Evolutionary conservation across 495 filamentous ascomycete genomes (phyloP).

Genomic region (Darksidea phi): DNA sequence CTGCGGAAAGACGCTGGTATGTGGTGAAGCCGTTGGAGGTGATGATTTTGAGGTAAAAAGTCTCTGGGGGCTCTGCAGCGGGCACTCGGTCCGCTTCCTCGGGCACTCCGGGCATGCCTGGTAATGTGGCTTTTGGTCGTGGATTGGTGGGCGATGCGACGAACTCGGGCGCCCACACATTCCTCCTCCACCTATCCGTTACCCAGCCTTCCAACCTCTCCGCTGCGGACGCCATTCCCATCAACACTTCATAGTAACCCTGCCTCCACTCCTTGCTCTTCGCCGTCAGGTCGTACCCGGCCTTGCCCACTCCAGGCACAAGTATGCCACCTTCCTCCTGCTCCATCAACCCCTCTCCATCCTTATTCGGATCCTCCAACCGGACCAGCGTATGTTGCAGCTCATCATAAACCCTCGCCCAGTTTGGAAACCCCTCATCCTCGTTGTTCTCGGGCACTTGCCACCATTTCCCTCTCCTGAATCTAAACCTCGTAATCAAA

Average conservation of each 20-base stretch:
- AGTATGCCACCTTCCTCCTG: constrained; percentile 57
- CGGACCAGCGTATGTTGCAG: constrained; percentile 52
- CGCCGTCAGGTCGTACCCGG: constrained; percentile 65
- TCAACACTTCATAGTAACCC: constrained; percentile 76
- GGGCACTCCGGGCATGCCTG: constrained; percentile 53
- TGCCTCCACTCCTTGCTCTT: constrained; percentile 80
- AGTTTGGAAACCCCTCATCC: constrained; percentile 57
- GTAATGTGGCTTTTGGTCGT: constrained; percentile 67
- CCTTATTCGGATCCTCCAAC: constrained; percentile 55
- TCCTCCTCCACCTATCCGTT: constrained; percentile 57
- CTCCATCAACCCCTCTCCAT: constrained; percentile 62
- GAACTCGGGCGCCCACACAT: constrained; percentile 63
- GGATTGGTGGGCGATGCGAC: constrained; percentile 82
- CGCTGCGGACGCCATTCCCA: constrained; percentile 70
- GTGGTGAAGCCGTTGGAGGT: constrained; percentile 72
- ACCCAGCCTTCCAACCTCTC: constrained; percentile 80
- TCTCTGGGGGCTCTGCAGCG: constrained; percentile 63
- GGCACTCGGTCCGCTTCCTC: constrained; percentile 67
- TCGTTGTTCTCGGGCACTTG: constrained; percentile 50
- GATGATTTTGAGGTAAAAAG: constrained; percentile 74
- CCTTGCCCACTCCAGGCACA: constrained; percentile 55
- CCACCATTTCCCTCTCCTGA: constrained; percentile 42
- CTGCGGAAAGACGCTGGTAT: constrained; percentile 72
- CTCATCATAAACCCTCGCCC: constrained; percentile 58
- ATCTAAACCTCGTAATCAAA: constrained; percentile 46